Percentiles rank a stretch among this genome's conserved stretches.
phyloP scores from a whole-genome alignment of 1,139 yeast species.

The Tardiomyces depauwii region DNA sequence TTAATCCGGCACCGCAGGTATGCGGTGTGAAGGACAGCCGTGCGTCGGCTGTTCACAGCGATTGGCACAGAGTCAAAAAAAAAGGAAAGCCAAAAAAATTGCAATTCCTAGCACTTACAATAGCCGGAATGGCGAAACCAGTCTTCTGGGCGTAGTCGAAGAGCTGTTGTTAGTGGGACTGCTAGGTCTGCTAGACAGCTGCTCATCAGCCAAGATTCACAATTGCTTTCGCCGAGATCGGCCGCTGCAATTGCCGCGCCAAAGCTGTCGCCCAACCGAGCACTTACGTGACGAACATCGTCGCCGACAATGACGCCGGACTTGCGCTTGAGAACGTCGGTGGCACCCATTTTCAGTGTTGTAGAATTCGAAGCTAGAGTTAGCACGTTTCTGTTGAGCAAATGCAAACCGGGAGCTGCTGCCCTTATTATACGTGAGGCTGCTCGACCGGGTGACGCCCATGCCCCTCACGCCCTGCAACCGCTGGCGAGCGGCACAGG shows the following conservation, averaged over 20 bases:
- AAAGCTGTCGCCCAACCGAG: neutral
- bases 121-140: slow-evolving; percentile 96
- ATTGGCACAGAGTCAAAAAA: too few species aligned
- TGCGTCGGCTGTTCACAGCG: too few species aligned
- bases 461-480: neutral
- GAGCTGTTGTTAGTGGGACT: slow-evolving; percentile 32
- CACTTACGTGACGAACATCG: slow-evolving; percentile 53
- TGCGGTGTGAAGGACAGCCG: too few species aligned
- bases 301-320: slow-evolving; percentile 99
- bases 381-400: neutral
- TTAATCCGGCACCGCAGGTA: too few species aligned
- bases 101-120: slow-evolving; percentile 21
- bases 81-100: neutral
- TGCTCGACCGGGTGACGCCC: neutral
- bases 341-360: neutral
- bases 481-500: too few species aligned
- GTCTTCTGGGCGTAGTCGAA: slow-evolving; percentile 90
- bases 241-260: too few species aligned
- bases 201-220: too few species aligned
- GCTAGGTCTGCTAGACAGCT: too few species aligned
- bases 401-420: neutral
- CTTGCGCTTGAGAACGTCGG: slow-evolving; percentile 72
- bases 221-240: too few species aligned
- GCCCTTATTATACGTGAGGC: neutral
- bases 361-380: neutral